Conservation (phyloP, 768 basidiomycete genomes). For the Lenzites betulinus region DNA sequence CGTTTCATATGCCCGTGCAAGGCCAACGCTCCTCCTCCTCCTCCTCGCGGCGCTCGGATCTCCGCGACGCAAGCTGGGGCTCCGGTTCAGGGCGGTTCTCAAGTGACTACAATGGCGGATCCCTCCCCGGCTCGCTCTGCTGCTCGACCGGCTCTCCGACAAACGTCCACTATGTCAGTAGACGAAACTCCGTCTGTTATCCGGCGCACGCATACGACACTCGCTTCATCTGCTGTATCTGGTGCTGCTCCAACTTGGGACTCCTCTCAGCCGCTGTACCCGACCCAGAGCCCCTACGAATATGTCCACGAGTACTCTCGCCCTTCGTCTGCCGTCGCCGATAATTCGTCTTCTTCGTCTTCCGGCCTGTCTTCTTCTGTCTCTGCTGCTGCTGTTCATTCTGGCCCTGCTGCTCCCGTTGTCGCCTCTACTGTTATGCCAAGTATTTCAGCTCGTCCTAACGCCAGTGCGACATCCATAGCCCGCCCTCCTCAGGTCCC, state of each 20-base stretch:
- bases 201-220: background rate
- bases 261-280: background rate
- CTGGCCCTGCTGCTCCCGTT: background rate
- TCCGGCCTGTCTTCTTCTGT: background rate
- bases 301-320: background rate
- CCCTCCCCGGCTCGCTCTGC: background rate
- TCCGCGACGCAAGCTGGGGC: background rate
- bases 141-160: background rate
- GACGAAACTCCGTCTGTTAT: background rate
- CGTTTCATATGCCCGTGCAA: slow-evolving; percentile 76
- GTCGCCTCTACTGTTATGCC: background rate
- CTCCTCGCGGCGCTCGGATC: slow-evolving; percentile 10
- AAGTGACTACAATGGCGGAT: background rate
- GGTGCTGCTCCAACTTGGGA: background rate
- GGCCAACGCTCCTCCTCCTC: slow-evolving; percentile 45
- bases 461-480: too few relatives aligned
- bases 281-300: background rate
- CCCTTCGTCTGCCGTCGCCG: slow-evolving; percentile 14
- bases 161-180: background rate
- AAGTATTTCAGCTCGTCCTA: too few relatives aligned
- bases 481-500: too few relatives aligned
- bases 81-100: background rate
- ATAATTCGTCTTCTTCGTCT: slow-evolving; percentile 1
- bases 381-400: too few relatives aligned
- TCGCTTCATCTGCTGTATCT: background rate